Conservation (phyloP, 1,284 basidiomycete species). For the Cystobasidiaceae sp. region DNA sequence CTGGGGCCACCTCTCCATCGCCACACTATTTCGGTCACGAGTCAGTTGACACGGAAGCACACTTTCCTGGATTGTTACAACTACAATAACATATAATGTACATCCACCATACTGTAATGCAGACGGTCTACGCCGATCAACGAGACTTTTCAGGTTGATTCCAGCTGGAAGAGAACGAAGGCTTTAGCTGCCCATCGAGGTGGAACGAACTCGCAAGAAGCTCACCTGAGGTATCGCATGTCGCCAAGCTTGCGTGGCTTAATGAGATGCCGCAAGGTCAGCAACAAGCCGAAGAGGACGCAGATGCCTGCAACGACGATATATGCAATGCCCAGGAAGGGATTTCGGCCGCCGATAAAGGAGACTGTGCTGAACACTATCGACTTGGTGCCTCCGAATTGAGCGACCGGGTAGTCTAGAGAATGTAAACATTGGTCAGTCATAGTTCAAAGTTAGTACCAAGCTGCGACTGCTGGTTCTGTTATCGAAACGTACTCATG, state of each 20-base stretch:
- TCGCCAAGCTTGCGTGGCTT: constrained; percentile 71
- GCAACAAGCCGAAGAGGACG: constrained; percentile 75
- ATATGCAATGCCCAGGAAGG: constrained; percentile 96
- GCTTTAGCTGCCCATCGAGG: background rate
- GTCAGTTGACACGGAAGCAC: background rate
- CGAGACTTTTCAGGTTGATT: constrained; percentile 29
- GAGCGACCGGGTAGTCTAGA: constrained; percentile 84
- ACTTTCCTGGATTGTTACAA: too few relatives aligned
- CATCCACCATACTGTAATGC: background rate
- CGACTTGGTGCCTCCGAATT: constrained; percentile 91
- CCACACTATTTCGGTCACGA: background rate
- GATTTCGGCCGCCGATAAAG: constrained; percentile 96
- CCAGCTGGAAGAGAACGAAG: constrained; percentile 6
- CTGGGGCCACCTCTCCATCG: background rate
- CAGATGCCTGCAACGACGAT: constrained; percentile 83
- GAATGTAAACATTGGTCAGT: background rate
- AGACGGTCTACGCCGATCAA: background rate
- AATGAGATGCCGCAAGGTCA: constrained; percentile 86
- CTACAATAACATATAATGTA: background rate
- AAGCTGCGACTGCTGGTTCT: background rate
- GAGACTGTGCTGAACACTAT: constrained; percentile 94
- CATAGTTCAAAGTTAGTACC: too few relatives aligned
- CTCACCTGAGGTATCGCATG: constrained; percentile 39
- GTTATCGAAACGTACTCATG: constrained; percentile 62
- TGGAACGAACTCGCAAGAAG: background rate